phyloP scores from a whole-genome alignment of 2,329 filamentous ascomycete genomes.

The Canariomyces notabilis region DNA sequence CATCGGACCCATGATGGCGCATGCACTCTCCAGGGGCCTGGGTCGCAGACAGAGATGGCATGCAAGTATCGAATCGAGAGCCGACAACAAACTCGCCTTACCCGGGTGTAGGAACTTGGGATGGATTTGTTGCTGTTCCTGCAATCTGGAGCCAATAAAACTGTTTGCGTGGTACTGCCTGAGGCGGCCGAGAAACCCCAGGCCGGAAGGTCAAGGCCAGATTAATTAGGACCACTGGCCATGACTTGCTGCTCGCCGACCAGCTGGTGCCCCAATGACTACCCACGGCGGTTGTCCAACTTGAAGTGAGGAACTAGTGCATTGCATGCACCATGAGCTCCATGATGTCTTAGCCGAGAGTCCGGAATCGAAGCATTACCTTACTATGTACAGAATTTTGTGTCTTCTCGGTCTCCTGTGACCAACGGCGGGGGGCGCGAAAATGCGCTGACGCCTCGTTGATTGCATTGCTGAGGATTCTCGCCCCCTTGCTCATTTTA shows the following conservation, averaged over 20 bases:
- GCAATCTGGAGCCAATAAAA: slow-evolving; percentile 6
- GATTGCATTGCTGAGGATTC: background rate
- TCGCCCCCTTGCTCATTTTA: slow-evolving; percentile 4
- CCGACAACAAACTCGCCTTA: slow-evolving; percentile 5
- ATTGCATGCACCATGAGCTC: no score
- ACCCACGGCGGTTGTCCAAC: no score
- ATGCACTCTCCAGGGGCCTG: slow-evolving; percentile 7
- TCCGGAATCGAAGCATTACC: no score
- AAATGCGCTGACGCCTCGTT: no score
- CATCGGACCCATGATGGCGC: no score
- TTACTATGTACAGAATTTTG: no score
- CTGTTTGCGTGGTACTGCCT: slow-evolving; percentile 7
- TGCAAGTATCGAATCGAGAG: slow-evolving; percentile 3
- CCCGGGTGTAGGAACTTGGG: slow-evolving; percentile 17
- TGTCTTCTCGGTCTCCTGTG: no score
- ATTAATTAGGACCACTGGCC: slow-evolving; percentile 9
- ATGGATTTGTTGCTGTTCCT: slow-evolving; percentile 4
- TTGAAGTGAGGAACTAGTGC: no score
- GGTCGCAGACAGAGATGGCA: background rate
- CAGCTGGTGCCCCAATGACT: slow-evolving; percentile 2
- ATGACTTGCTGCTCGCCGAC: background rate
- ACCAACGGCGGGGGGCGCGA: no score
- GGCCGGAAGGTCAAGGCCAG: background rate
- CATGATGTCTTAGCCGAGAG: no score
- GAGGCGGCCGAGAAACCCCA: slow-evolving; percentile 1